Base-by-base conservation (phyloP, 331 rosid genomes). In the Acacia pycnantha region DNA sequence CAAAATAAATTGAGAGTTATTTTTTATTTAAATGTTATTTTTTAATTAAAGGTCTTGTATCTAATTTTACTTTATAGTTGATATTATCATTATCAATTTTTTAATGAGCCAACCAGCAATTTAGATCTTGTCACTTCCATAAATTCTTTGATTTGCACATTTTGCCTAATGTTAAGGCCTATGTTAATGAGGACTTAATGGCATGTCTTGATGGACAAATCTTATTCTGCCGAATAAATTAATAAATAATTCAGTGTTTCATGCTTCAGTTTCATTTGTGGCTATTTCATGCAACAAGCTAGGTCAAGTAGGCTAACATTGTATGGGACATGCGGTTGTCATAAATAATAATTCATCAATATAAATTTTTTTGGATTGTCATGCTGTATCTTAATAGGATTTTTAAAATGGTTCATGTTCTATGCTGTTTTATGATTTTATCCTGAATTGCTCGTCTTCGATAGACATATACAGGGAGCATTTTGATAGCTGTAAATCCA, bases 401-500 rank as follows among this genome's bases (percentile, higher is more conserved):
- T 53, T 2, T 53, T 74, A 37, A 56, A 21, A 6, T 74, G 70
- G 37, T 11, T 58, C 26, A 15, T 18, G 19, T 75, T 79, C 0
- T 74, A 40, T 46, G 29, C 21, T 27, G 77, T 80, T 79, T 82
- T 44, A 41, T 77, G 75, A 56, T 47, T 70, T 78, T 83, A 77
- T 43, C 70, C 47, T 79, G 62, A 77, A 65, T 43, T 77, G 22
- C 65, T 84, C 81, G 27, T 84, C 73, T 74, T 77, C 80, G 56
- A 24, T 82, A 96, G 99, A 96, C 99, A 80, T 96, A 96, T 76
- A 94, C 99, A 3, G 97, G 99, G 81, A 91, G 98, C 90, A 96
- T 96, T 81, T 90, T 96, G 88, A 96, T 96, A 73, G 98, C 97
- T 15, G 93, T 96, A 74, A 96, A 96, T 83, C 98, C 98, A 62